Percentiles rank a stretch among this genome's conserved stretches.
Evolutionary conservation across 306 rosid species (phyloP).

Genomic region (Morella rubra): DNA sequence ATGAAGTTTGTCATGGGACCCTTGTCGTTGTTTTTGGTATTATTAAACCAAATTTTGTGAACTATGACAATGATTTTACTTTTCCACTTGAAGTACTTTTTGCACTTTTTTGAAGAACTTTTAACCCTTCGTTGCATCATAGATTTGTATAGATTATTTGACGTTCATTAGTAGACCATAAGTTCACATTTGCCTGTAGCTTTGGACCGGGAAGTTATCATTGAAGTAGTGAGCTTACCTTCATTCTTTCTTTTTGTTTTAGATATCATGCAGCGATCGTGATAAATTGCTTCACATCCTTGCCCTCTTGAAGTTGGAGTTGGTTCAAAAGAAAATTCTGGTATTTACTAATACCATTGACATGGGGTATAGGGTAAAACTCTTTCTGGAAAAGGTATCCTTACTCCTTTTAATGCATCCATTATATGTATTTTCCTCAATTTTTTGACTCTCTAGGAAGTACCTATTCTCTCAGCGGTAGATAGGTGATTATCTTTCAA

Average conservation of each 20-base stretch:
- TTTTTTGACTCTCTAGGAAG: background rate
- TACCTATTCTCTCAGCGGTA: background rate
- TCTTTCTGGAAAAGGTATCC: conserved; percentile 85
- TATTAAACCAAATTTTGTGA: no score
- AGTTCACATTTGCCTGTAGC: background rate
- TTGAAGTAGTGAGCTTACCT: background rate
- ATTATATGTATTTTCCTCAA: background rate
- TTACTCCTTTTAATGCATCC: conserved; percentile 16
- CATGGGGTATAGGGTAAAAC: conserved; percentile 75
- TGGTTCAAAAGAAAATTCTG: conserved; percentile 88
- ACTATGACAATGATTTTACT: no score
- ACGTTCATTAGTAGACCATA: background rate
- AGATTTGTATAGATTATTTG: background rate
- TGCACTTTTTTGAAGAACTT: background rate
- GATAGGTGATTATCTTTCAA: background rate
- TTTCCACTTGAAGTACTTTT: background rate
- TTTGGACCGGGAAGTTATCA: background rate
- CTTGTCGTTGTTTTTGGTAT: background rate
- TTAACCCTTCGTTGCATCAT: background rate
- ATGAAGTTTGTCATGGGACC: background rate
- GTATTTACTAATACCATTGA: conserved; percentile 84
- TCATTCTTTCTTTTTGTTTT: background rate
- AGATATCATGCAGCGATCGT: conserved; percentile 67
- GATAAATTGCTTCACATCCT: conserved; percentile 82
- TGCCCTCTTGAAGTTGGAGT: conserved; percentile 81